Conservation (phyloP, 2,329 filamentous ascomycete genomes). For the Ophiosphaerella korrae region DNA sequence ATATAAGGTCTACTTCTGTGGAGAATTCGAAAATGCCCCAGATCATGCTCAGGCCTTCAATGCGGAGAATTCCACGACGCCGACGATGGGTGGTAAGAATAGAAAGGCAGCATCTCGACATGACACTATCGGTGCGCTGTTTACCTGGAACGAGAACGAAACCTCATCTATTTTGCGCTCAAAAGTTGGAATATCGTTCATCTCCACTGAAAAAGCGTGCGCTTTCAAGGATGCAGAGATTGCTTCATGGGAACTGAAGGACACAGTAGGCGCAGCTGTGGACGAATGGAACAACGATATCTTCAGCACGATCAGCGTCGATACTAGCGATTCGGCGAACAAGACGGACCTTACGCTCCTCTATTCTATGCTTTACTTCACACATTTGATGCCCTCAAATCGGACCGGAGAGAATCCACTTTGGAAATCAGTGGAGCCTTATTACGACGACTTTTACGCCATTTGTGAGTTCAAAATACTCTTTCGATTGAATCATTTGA, state of each 20-base stretch:
- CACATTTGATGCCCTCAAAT: constrained; percentile 71
- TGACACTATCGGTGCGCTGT: constrained; percentile 58
- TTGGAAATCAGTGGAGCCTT: constrained; percentile 69
- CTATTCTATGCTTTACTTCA: constrained; percentile 72
- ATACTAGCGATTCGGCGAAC: constrained; percentile 59
- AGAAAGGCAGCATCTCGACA: constrained; percentile 17
- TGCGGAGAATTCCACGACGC: constrained; percentile 42
- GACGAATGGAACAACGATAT: constrained; percentile 56
- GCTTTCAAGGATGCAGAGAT: constrained; percentile 52
- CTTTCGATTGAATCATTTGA: constrained; percentile 52
- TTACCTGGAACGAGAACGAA: constrained; percentile 48
- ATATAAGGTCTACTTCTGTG: constrained; percentile 36
- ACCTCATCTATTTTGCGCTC: constrained; percentile 48
- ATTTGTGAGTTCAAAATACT: constrained; percentile 53
- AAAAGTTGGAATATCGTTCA: constrained; percentile 56
- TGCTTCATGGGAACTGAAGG: constrained; percentile 46
- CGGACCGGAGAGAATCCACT: constrained; percentile 72
- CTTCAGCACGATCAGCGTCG: constrained; percentile 62
- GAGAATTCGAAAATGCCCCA: constrained; percentile 31
- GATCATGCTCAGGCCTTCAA: constrained; percentile 50
- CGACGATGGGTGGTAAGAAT: constrained; percentile 15
- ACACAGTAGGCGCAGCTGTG: constrained; percentile 45
- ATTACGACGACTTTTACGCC: constrained; percentile 73
- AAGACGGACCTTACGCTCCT: constrained; percentile 60
- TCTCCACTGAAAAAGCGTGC: constrained; percentile 55